A percentile compares a stretch with the other conserved stretches of the same genome.
Evolutionary conservation across 1,139 yeast genomes (phyloP).

Genomic region (Kurtzmaniella quercitrusa): DNA sequence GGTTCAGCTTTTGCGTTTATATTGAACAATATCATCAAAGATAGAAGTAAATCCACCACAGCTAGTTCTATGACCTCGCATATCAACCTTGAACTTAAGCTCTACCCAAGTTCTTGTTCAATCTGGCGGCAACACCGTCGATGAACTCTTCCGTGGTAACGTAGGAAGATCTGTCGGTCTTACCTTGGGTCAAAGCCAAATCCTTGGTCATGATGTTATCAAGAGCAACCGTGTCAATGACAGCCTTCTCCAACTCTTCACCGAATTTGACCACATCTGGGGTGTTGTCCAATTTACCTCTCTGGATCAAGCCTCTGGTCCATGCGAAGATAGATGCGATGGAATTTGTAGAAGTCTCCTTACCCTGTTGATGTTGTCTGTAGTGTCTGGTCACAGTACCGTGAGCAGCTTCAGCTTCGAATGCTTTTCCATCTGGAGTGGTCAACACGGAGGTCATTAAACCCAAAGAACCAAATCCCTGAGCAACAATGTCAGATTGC

Average conservation of each 20-base stretch:
- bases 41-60: background rate
- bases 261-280: conserved; percentile 83
- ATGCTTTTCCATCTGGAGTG: conserved; percentile 93
- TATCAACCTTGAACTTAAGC: background rate
- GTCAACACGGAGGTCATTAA: conserved; percentile 92
- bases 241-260: conserved; percentile 71
- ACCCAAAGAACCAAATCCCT: conserved; percentile 95
- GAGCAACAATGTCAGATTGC: conserved; percentile 94
- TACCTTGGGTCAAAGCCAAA: conserved; percentile 82
- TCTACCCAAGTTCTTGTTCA: conserved; percentile 25
- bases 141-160: conserved; percentile 91
- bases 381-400: conserved; percentile 31
- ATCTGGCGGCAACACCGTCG: conserved; percentile 60
- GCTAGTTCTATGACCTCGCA: background rate
- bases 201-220: conserved; percentile 96
- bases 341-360: conserved; percentile 94
- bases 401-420: conserved; percentile 57
- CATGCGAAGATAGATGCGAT: conserved; percentile 98
- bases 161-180: conserved; percentile 71
- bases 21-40: too few species aligned
- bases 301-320: conserved; percentile 88
- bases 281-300: conserved; percentile 84
- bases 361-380: conserved; percentile 31
- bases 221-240: conserved; percentile 76
- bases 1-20: too few species aligned